Evolutionary conservation across 2,329 filamentous ascomycete genomes (phyloP).

Genomic region (Cryphonectria naterciae): DNA sequence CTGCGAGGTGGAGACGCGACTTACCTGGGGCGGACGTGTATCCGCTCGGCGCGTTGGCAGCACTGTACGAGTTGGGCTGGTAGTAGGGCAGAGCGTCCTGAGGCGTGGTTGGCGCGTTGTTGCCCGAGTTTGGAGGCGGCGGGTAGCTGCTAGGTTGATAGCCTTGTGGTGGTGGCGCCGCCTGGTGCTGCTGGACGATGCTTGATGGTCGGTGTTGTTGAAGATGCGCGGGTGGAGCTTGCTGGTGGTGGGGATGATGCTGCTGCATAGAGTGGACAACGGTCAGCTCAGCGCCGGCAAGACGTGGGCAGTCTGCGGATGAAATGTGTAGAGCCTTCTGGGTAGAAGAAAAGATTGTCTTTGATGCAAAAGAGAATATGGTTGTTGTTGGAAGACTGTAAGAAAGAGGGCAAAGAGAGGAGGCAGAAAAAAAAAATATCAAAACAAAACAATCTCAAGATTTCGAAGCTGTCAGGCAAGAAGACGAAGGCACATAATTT

Average conservation of each 20-base stretch:
- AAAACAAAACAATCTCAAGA: conserved; percentile 41
- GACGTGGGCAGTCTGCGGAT: conserved; percentile 32
- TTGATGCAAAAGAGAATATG: background rate
- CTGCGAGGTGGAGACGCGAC: conserved; percentile 39
- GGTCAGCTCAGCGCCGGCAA: conserved; percentile 51
- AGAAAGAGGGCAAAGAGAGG: background rate
- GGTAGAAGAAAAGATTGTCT: background rate
- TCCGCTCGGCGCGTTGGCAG: conserved; percentile 77
- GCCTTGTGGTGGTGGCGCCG: conserved; percentile 63
- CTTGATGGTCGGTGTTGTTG: conserved; percentile 74
- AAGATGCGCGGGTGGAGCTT: conserved; percentile 71
- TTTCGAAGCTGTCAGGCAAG: conserved; percentile 30
- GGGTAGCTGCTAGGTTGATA: conserved; percentile 69
- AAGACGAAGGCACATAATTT: conserved; percentile 15
- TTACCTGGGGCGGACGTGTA: conserved; percentile 81
- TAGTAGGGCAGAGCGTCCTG: conserved; percentile 77
- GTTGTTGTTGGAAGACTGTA: background rate
- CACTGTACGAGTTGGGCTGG: conserved; percentile 82
- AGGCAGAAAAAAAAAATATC: conserved; percentile 37
- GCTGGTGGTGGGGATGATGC: conserved; percentile 77
- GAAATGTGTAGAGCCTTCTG: background rate
- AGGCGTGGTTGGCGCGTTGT: conserved; percentile 59
- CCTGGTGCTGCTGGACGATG: conserved; percentile 74
- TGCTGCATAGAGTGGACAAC: conserved; percentile 70
- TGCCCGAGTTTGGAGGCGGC: conserved; percentile 63